Base-by-base conservation (phyloP, 371 early-diverging fungal species). In the Blastocladiella emersonii region DNA sequence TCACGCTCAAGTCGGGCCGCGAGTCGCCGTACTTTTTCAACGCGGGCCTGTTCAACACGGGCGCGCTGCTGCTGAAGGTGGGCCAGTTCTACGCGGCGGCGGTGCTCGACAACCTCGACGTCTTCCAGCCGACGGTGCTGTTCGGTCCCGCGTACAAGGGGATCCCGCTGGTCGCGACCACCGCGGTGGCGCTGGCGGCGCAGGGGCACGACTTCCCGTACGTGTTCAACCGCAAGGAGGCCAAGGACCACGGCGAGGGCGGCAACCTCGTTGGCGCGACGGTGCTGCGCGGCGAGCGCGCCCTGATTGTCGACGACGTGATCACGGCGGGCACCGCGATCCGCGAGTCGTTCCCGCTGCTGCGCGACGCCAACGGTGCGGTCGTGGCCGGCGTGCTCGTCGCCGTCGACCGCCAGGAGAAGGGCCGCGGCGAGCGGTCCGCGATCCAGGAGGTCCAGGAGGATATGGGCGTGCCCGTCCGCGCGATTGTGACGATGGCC, bases 111-210 rank as follows among this genome's bases (percentile, higher is more conserved):
- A 25, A 21, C 37, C 64, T 70, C 30, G 60, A 56, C 8, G 35
- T 37, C 0, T 36, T 63, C 53, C 13, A 17, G 12, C 60, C 39
- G 8, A 45, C 49, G 12, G 84, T 93, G 49, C 75, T 98, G 57
- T 96, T 96, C 77, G 98, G 98, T 19, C 96, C 98, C 10, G 98
- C 98, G 23, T 98, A 98, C 84, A 98, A 98, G 82, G 98, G 96
- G 57, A 90, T 98, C 63, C 96, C 98, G 17, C 79, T 98, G 23
- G 93, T 89, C 3, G 80, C 89, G 34, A 76, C 93, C 13, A 86
- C 91, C 21, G 88, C 86, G 34, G 76, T 93, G 25, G 78, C 89
- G 3, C 73, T 95, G 64, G 77, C 82, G 36, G 71, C 83, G 44
- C 77, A 81, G 68, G 61, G 67, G 1, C 65, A 53, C 34, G 82